Conservation (phyloP, 2,329 filamentous ascomycete genomes). For the Emericellopsis cladophorae region DNA sequence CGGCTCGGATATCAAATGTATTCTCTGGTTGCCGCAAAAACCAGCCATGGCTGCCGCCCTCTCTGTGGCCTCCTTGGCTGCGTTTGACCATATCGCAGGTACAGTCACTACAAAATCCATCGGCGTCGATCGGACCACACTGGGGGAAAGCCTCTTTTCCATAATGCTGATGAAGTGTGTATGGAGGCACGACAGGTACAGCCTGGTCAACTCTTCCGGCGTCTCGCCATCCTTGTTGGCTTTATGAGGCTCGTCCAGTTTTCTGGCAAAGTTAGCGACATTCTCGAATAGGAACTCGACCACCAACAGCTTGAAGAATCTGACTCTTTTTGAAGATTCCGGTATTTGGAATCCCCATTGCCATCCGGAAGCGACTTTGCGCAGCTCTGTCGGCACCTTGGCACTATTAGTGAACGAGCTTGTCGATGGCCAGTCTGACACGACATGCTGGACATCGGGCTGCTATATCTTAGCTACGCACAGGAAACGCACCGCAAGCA, state of each 20-base stretch:
- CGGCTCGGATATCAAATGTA: constrained; percentile 36
- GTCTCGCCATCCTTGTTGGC: constrained; percentile 18
- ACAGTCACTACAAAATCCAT: constrained; percentile 44
- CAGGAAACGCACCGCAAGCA: neutral
- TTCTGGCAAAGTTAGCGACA: constrained; percentile 10
- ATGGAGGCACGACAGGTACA: constrained; percentile 34
- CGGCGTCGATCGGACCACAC: constrained; percentile 26
- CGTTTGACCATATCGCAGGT: constrained; percentile 45
- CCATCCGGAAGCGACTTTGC: constrained; percentile 24
- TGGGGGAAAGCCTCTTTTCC: constrained; percentile 24
- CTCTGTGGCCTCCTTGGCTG: constrained; percentile 36
- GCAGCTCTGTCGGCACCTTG: constrained; percentile 36
- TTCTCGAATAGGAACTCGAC: no score
- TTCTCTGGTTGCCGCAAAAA: constrained; percentile 25
- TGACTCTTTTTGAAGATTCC: constrained; percentile 22
- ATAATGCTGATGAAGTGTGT: constrained; percentile 32
- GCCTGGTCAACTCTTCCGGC: constrained; percentile 20
- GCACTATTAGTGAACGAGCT: constrained; percentile 18
- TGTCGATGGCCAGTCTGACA: constrained; percentile 30
- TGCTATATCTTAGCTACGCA: constrained; percentile 12
- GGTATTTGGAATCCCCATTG: constrained; percentile 40
- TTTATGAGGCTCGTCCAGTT: constrained; percentile 18
- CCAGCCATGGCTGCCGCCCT: constrained; percentile 23
- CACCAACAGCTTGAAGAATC: constrained; percentile 36
- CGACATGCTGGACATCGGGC: constrained; percentile 25